These are phyloP conservation scores for Cordyceps fumosorosea DNA, from an alignment of 2,329 filamentous ascomycete genomes.

Conservation along the genomic window DNA sequence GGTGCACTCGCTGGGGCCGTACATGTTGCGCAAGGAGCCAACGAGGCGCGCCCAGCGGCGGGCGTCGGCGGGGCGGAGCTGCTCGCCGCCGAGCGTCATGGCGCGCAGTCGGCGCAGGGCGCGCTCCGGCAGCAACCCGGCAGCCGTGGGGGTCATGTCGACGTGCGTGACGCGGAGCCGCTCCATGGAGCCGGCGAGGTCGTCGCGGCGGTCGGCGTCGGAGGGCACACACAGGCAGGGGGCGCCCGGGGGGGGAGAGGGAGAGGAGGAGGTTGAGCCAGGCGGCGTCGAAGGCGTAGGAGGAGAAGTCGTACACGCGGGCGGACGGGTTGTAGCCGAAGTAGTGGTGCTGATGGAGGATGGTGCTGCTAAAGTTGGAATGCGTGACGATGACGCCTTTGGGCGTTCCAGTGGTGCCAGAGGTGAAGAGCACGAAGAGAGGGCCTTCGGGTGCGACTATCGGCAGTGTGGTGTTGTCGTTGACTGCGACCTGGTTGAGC, in stretches of 20 bases:
- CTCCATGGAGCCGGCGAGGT: conserved; percentile 5
- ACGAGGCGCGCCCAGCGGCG: not conserved
- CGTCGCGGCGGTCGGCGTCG: not conserved
- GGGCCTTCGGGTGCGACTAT: not conserved
- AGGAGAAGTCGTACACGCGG: conserved; percentile 15
- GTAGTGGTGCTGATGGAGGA: conserved; percentile 12
- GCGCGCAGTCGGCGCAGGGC: not conserved
- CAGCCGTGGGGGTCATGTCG: conserved; percentile 11
- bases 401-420: conserved; percentile 19
- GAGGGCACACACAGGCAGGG: conserved; percentile 3
- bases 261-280: conserved; percentile 4
- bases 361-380: conserved; percentile 4
- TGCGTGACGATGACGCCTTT: conserved; percentile 20
- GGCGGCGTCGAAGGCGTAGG: conserved; percentile 15
- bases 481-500: not conserved
- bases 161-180: not conserved
- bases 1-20: conserved; percentile 7
- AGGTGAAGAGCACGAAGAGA: conserved; percentile 19
- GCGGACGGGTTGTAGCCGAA: conserved; percentile 7
- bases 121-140: conserved; percentile 12
- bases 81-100: conserved; percentile 7
- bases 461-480: not conserved
- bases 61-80: not conserved
- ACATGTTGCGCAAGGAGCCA: not conserved
- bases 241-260: not conserved